Base-by-base conservation (phyloP, 805 yeast genomes). In the Candida parachauliodes region DNA sequence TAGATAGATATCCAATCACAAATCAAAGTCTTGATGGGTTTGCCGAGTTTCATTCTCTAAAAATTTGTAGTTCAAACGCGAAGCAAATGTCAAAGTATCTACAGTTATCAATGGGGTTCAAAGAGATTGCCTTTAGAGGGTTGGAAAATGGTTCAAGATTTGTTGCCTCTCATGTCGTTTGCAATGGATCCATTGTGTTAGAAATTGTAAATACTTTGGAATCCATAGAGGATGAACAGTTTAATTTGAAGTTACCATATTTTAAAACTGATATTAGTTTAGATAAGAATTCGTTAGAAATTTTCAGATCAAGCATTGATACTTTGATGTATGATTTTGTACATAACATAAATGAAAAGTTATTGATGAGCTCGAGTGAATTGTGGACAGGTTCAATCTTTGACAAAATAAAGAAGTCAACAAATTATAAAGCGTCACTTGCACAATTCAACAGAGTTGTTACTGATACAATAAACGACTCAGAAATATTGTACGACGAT, bases 1-100 rank as follows among this genome's bases (percentile, higher is more conserved):
- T 14, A 4, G 48, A 51, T 34, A 55, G 55, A 4, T 46, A 46
- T 23, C 41, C 25, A 2, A 49, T 19, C 11, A 38, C 45, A 8
- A 54, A 50, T 24, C 42, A 22, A 14, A 39, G 59, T 3, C 32
- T 29, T 14, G 69, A 62, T 49, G 69, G 61, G 10, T 49, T 67
- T 40, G 21, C 58, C 6, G 76, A 72, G n/a, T 84, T 81, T 51
- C 80, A 76, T 58, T 81, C 81, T 49, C 68, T 84, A 3, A 81
- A 83, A 10, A 76, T 83, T 69, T 82, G 80, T 43, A 83, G 81
- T 9, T 74, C 86, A n/a, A 83, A 84, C 45, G 84, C 91, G 17
- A 78, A 76, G 42, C 77, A 76, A 43, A 64, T 77, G 31, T 81
- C 94, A 0, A 53, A 59, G 16, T 74, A 70, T 51, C 75, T 81